phyloP scores from a whole-genome alignment of 2,329 filamentous ascomycete genomes.

The Zymoseptoria tritici region DNA sequence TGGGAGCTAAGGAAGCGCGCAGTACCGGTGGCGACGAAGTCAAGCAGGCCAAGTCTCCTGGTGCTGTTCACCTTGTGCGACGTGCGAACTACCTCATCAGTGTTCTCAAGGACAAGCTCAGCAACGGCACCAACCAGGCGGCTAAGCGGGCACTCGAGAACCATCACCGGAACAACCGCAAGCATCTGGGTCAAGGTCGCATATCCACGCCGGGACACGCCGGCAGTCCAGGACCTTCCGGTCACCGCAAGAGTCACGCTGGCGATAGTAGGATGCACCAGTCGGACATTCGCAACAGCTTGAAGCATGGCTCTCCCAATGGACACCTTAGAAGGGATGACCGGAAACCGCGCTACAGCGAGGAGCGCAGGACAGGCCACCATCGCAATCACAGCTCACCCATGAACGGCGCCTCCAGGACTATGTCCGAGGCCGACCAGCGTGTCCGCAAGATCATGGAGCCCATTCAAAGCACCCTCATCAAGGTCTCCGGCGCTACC shows the following conservation, averaged over 20 bases:
- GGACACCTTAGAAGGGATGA: constrained; percentile 30
- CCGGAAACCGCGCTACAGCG: constrained; percentile 50
- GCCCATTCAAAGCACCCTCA: constrained; percentile 54
- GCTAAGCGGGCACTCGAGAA: constrained; percentile 80
- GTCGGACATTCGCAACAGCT: constrained; percentile 27
- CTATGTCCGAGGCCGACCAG: constrained; percentile 41
- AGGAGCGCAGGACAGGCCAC: constrained; percentile 39
- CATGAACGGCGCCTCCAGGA: constrained; percentile 29
- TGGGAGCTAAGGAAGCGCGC: constrained; percentile 92
- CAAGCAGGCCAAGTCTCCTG: constrained; percentile 75
- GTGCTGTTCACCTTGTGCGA: constrained; percentile 93
- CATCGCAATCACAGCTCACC: constrained; percentile 34
- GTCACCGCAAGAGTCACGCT: constrained; percentile 30
- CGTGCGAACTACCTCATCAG: constrained; percentile 91
- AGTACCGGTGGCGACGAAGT: constrained; percentile 63
- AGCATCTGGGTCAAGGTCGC: constrained; percentile 53
- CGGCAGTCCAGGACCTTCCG: constrained; percentile 60
- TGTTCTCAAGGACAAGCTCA: constrained; percentile 80
- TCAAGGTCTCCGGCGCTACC: constrained; percentile 53
- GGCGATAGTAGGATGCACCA: constrained; percentile 26
- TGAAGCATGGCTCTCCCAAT: constrained; percentile 38
- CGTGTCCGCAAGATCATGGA: constrained; percentile 48
- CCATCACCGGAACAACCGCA: constrained; percentile 91
- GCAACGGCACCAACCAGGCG: constrained; percentile 55
- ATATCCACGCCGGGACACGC: constrained; percentile 53